phyloP scores from a whole-genome alignment of 495 filamentous ascomycete species.

The Lichenothelia convexa region DNA sequence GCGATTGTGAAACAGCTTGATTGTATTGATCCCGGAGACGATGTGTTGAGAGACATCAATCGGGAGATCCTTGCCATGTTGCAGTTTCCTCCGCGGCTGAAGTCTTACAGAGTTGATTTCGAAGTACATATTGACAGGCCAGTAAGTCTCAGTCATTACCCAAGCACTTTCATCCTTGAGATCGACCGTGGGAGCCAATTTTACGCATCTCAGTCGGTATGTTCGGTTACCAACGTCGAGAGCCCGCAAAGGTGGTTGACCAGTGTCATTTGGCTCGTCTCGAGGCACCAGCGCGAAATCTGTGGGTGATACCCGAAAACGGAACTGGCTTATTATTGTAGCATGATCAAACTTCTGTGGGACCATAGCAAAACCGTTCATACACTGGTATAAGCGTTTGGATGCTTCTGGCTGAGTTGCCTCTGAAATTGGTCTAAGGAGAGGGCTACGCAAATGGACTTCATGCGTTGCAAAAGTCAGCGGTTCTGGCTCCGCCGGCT shows the following conservation, averaged over 20 bases:
- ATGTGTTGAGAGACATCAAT: conserved; percentile 46
- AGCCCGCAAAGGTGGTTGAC: not conserved
- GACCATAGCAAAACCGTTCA: conserved; percentile 11
- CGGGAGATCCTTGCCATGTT: conserved; percentile 58
- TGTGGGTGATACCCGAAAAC: conserved; percentile 7
- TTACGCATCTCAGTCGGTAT: conserved; percentile 15
- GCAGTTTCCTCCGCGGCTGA: conserved; percentile 39
- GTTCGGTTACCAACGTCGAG: conserved; percentile 7
- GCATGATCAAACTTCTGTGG: conserved; percentile 9
- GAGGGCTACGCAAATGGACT: conserved; percentile 19
- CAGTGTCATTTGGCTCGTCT: not conserved
- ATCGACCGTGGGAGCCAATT: conserved; percentile 1
- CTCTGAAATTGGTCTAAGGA: conserved; percentile 7
- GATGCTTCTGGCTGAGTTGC: not conserved
- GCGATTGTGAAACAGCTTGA: conserved; percentile 36
- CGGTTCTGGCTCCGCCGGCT: conserved; percentile 16
- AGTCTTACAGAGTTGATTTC: conserved; percentile 44
- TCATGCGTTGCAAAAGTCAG: conserved; percentile 18
- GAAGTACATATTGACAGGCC: conserved; percentile 57
- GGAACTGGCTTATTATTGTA: conserved; percentile 7
- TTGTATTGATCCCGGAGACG: conserved; percentile 33
- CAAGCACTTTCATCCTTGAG: conserved; percentile 30
- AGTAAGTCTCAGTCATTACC: conserved; percentile 40
- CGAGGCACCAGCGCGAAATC: conserved; percentile 5
- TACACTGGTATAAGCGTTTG: conserved; percentile 16